Percentiles rank a stretch among this genome's conserved stretches.
Evolutionary conservation across 2,329 filamentous ascomycete genomes (phyloP).

Genomic region (Pseudogymnoascus verrucosus): DNA sequence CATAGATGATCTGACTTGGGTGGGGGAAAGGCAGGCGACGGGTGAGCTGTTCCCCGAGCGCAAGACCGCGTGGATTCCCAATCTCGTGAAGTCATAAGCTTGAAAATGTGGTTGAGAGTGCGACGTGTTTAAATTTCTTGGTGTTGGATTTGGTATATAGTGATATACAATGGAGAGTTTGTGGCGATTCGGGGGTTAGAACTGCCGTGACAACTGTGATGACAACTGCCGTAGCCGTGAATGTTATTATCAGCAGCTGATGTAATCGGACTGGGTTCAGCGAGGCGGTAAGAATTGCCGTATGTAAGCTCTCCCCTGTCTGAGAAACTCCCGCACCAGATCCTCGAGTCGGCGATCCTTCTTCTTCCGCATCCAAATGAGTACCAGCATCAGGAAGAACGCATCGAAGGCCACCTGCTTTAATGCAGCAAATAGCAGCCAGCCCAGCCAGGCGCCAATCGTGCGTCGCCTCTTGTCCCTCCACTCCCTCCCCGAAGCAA

Average conservation of each 20-base stretch:
- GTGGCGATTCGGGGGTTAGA: background rate
- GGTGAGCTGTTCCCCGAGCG: slow-evolving; percentile 17
- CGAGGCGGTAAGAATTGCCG: slow-evolving; percentile 48
- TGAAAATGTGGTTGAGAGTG: background rate
- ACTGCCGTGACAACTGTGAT: background rate
- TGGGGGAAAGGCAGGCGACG: slow-evolving; percentile 14
- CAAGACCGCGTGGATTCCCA: background rate
- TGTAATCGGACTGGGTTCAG: slow-evolving; percentile 16
- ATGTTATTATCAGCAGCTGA: background rate
- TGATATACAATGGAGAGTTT: background rate
- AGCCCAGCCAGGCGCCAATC: slow-evolving; percentile 61
- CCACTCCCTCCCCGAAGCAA: slow-evolving; percentile 68
- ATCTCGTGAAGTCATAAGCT: background rate
- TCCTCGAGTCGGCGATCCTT: slow-evolving; percentile 67
- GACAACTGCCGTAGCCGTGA: background rate
- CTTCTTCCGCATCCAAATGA: slow-evolving; percentile 65
- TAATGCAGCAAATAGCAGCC: slow-evolving; percentile 58
- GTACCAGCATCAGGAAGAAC: slow-evolving; percentile 53
- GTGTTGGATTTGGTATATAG: background rate
- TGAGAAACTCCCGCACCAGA: slow-evolving; percentile 57
- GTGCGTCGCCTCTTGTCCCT: slow-evolving; percentile 56
- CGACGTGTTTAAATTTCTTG: background rate
- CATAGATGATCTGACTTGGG: slow-evolving; percentile 21
- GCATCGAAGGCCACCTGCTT: slow-evolving; percentile 71
- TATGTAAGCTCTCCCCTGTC: slow-evolving; percentile 49